Conservation (phyloP, 2,329 filamentous ascomycete species). For the Aspergillus latus region DNA sequence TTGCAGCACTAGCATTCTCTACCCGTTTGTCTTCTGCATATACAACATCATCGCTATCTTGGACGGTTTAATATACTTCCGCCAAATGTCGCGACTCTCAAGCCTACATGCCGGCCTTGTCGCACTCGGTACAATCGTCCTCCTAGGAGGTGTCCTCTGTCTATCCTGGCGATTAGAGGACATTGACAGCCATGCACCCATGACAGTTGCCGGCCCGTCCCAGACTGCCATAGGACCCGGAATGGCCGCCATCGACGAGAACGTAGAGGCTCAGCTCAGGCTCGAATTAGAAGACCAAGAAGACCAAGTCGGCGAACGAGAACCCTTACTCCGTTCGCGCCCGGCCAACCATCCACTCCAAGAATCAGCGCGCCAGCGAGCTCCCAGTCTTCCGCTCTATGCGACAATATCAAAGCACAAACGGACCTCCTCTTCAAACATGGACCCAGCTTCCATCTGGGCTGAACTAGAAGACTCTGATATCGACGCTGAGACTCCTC, state of each 20-base stretch:
- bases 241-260: constrained; percentile 71
- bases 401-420: constrained; percentile 43
- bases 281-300: constrained; percentile 39
- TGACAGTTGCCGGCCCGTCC: constrained; percentile 51
- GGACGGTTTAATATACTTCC: constrained; percentile 95
- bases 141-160: constrained; percentile 84
- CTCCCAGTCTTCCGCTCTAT: constrained; percentile 35
- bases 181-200: constrained; percentile 37
- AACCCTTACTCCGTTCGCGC: constrained; percentile 36
- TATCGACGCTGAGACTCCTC: constrained; percentile 23
- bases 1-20: constrained; percentile 68
- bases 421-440: constrained; percentile 55
- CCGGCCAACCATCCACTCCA: constrained; percentile 24
- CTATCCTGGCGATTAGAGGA: constrained; percentile 92
- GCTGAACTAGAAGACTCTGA: constrained; percentile 78
- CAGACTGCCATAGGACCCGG: constrained; percentile 75
- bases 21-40: constrained; percentile 95
- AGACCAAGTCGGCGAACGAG: constrained; percentile 40
- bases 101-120: constrained; percentile 70
- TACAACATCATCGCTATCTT: constrained; percentile 99
- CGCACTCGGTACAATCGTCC: constrained; percentile 78
- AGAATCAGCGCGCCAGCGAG: constrained; percentile 32
- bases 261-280: constrained; percentile 29
- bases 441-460: constrained; percentile 80
- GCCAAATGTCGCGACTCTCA: constrained; percentile 77